These are phyloP conservation scores for Sugiyamaella neomexicana DNA, from an alignment of 1,139 yeast genomes.

Conservation along the genomic window DNA sequence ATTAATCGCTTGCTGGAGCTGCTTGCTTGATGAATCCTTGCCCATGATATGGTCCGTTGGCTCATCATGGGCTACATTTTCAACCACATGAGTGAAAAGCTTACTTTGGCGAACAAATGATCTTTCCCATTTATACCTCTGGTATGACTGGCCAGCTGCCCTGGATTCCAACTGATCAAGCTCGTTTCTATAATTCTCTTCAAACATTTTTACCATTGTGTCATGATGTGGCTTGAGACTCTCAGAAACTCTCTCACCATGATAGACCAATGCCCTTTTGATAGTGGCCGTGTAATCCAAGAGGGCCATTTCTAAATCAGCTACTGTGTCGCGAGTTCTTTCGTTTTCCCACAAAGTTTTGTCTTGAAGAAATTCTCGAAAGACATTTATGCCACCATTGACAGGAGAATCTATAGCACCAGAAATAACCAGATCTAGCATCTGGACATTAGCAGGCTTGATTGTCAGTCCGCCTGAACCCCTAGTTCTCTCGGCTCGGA, in stretches of 20 bases:
- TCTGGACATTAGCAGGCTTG: slow-evolving; percentile 10
- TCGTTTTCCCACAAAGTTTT: slow-evolving; percentile 30
- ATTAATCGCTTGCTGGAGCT: background rate
- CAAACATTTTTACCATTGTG: slow-evolving; percentile 62
- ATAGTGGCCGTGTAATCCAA: slow-evolving; percentile 67
- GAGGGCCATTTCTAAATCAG: slow-evolving; percentile 46
- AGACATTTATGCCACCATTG: slow-evolving; percentile 88
- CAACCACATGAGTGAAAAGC: background rate
- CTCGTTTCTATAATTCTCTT: slow-evolving; percentile 68
- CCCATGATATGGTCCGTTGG: background rate
- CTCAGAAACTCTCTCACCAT: slow-evolving; percentile 63
- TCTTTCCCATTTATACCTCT: slow-evolving; percentile 7
- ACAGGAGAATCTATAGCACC: slow-evolving; percentile 94
- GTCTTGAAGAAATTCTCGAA: slow-evolving; percentile 60
- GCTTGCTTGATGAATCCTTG: slow-evolving; percentile 3
- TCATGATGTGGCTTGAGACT: slow-evolving; percentile 63
- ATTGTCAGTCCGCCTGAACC: background rate
- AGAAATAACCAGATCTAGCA: slow-evolving; percentile 67
- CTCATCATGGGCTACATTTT: background rate
- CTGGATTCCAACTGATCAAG: slow-evolving; percentile 40
- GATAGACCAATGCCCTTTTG: slow-evolving; percentile 66
- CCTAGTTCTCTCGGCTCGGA: slow-evolving; percentile 6
- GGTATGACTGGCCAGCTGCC: background rate
- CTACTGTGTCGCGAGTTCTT: slow-evolving; percentile 44
- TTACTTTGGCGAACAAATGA: slow-evolving; percentile 6